Conservation (phyloP, 176 grass and related monocot species). For the Sorghum bicolor region Sorghum_bicolor_NCBIv3 NC_012870.2:62533501-62534000, state of each 20-base stretch:
- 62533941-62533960: not conserved
- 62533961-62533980: not conserved
- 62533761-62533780: constrained; percentile 60
- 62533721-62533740: constrained; percentile 93
- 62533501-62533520: not conserved
- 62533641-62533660: no score
- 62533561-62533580: not conserved
- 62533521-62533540: not conserved
- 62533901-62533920: not conserved
- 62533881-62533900: not conserved
- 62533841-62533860: no score
- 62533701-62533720: not conserved
- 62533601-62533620: not conserved
- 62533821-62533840: no score
- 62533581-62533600: not conserved
- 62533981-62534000: not conserved
- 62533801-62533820: no score
- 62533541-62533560: not conserved
- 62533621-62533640: no score
- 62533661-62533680: no score
- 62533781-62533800: not conserved
- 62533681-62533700: no score
- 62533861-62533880: not conserved
- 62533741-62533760: constrained; percentile 90
- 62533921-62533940: no score